Conservation (phyloP, 352 stramenopile species). For the Vaucheria bursata region DNA sequence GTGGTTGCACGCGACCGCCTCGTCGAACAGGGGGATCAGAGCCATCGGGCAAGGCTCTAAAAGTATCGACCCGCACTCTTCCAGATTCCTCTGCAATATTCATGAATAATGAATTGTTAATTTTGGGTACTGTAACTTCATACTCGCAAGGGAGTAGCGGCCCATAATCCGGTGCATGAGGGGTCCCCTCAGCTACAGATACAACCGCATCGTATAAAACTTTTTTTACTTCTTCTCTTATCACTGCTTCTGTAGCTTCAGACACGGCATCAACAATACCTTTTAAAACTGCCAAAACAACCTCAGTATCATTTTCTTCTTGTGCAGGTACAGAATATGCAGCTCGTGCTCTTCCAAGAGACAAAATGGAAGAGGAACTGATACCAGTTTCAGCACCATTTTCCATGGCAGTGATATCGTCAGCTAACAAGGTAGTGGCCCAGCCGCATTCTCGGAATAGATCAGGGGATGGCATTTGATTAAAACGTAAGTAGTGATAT, state of each 20-base stretch:
- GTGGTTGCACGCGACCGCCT: slow-evolving; percentile 14
- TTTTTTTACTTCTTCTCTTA: background rate
- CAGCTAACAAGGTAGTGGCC: too few relatives aligned
- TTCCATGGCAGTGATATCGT: slow-evolving; percentile 1
- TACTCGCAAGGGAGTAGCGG: slow-evolving; percentile 10
- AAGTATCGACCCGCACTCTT: slow-evolving; percentile 24
- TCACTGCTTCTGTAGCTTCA: background rate
- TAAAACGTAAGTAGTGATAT: slow-evolving; percentile 48
- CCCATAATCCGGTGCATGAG: background rate
- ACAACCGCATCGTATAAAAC: background rate
- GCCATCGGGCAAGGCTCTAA: slow-evolving; percentile 9
- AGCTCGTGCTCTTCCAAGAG: too few relatives aligned
- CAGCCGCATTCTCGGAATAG: slow-evolving; percentile 43
- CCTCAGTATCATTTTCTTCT: too few relatives aligned
- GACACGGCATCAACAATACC: background rate
- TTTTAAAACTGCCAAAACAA: background rate
- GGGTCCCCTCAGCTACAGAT: background rate
- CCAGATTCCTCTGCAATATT: slow-evolving; percentile 41
- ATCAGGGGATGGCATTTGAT: slow-evolving; percentile 15
- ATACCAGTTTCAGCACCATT: slow-evolving; percentile 13
- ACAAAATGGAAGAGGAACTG: too few relatives aligned
- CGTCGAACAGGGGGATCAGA: background rate
- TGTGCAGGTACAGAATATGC: too few relatives aligned
- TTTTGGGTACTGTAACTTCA: slow-evolving; percentile 45
- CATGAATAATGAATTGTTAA: slow-evolving; percentile 41